These are phyloP conservation scores for Chaetomiaceae sp. DNA, from an alignment of 2,329 filamentous ascomycete species.

Conservation along the genomic window DNA sequence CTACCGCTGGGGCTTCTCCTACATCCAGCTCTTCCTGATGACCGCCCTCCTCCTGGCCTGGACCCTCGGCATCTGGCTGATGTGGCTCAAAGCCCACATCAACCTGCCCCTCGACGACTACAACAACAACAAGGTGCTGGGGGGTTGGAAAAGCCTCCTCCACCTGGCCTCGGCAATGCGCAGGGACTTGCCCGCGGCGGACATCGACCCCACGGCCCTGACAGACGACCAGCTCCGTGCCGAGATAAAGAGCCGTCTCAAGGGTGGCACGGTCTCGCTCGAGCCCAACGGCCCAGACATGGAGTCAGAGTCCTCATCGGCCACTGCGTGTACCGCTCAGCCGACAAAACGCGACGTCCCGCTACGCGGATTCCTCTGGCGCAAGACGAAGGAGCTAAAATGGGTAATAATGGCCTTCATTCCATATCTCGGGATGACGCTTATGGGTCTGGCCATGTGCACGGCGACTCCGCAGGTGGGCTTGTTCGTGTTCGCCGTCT, in stretches of 20 bases:
- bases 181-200: background rate
- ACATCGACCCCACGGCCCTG: background rate
- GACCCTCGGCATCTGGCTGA: background rate
- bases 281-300: no score
- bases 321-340: no score
- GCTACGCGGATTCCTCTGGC: no score
- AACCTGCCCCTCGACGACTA: background rate
- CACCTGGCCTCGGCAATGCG: background rate
- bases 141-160: background rate
- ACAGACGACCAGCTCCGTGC: background rate
- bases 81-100: background rate
- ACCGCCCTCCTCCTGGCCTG: background rate
- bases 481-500: no score
- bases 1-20: background rate
- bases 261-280: background rate
- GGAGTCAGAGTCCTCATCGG: no score
- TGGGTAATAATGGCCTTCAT: no score
- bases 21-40: background rate
- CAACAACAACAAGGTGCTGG: background rate
- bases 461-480: no score
- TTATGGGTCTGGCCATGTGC: no score
- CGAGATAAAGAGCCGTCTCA: background rate
- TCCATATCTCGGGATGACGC: no score
- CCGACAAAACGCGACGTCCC: no score
- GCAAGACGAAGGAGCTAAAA: no score